Evolutionary conservation across 768 basidiomycete species (phyloP).

Genomic region (Suillus decipiens): DNA sequence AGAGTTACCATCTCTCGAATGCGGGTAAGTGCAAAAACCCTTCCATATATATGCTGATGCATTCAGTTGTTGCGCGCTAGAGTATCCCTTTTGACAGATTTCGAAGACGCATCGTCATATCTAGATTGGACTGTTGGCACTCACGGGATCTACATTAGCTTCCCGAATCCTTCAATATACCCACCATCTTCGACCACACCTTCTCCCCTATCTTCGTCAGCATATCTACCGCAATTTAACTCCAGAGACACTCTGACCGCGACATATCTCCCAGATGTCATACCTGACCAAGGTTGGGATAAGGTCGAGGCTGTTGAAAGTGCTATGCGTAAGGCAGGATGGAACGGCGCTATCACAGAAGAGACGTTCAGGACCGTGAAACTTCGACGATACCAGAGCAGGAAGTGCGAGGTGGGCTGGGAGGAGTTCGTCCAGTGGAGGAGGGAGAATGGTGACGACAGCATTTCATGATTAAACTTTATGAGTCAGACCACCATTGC

Average conservation of each 20-base stretch:
- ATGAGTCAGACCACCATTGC: slow-evolving; percentile 5
- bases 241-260: slow-evolving; percentile 72
- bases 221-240: slow-evolving; percentile 54
- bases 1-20: slow-evolving; percentile 82
- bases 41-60: slow-evolving; percentile 5
- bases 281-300: slow-evolving; percentile 92
- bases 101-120: slow-evolving; percentile 81
- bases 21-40: slow-evolving; percentile 61
- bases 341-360: slow-evolving; percentile 79
- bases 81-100: slow-evolving; percentile 91
- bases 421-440: slow-evolving; percentile 81
- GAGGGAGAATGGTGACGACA: slow-evolving; percentile 42
- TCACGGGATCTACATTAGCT: slow-evolving; percentile 90
- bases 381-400: slow-evolving; percentile 83
- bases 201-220: slow-evolving; percentile 69
- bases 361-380: slow-evolving; percentile 74
- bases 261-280: slow-evolving; percentile 92
- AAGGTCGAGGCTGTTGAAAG: slow-evolving; percentile 88
- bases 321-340: slow-evolving; percentile 93
- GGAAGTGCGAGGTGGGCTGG: slow-evolving; percentile 66
- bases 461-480: slow-evolving; percentile 23
- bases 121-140: slow-evolving; percentile 92
- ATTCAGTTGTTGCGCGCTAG: slow-evolving; percentile 39
- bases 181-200: slow-evolving; percentile 62
- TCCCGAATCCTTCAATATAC: slow-evolving; percentile 75